These are phyloP conservation scores for Tylopilus sp. DNA, from an alignment of 768 basidiomycete genomes.

Conservation along the genomic window DNA sequence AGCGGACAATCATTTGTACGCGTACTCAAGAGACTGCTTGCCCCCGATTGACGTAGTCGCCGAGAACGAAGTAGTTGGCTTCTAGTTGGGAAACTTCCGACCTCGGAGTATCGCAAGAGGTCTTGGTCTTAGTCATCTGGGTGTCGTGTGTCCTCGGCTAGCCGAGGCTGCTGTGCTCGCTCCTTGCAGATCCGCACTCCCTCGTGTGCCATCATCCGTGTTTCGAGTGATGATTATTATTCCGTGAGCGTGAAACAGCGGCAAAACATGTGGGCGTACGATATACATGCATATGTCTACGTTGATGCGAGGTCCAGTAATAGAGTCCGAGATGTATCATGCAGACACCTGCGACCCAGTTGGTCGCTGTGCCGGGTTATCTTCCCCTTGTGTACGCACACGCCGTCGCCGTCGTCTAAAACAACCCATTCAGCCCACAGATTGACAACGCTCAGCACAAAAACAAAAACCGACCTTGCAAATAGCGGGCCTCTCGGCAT, in stretches of 20 bases:
- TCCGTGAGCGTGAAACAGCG: neutral
- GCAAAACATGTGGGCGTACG: neutral
- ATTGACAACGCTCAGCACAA: too few relatives aligned
- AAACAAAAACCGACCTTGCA: slow-evolving; percentile 53
- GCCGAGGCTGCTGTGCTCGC: too few relatives aligned
- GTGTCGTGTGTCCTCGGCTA: too few relatives aligned
- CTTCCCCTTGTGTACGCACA: slow-evolving; percentile 12
- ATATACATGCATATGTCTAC: neutral
- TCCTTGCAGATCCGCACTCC: too few relatives aligned
- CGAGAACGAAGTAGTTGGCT: too few relatives aligned
- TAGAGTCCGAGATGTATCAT: neutral
- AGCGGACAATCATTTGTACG: too few relatives aligned
- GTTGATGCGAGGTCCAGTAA: neutral
- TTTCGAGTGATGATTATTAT: neutral
- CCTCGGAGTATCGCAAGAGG: too few relatives aligned
- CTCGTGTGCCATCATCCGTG: too few relatives aligned
- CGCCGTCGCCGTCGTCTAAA: slow-evolving; percentile 29
- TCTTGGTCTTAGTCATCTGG: too few relatives aligned
- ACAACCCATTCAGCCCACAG: neutral
- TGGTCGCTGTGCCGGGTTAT: neutral
- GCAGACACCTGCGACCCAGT: neutral
- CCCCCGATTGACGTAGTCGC: too few relatives aligned
- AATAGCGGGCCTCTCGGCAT: slow-evolving; percentile 92
- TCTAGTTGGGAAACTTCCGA: too few relatives aligned
- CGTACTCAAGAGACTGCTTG: too few relatives aligned